Evolutionary conservation across 1,284 basidiomycete species (phyloP).

Genomic region (Exobasidium rhododendri): DNA sequence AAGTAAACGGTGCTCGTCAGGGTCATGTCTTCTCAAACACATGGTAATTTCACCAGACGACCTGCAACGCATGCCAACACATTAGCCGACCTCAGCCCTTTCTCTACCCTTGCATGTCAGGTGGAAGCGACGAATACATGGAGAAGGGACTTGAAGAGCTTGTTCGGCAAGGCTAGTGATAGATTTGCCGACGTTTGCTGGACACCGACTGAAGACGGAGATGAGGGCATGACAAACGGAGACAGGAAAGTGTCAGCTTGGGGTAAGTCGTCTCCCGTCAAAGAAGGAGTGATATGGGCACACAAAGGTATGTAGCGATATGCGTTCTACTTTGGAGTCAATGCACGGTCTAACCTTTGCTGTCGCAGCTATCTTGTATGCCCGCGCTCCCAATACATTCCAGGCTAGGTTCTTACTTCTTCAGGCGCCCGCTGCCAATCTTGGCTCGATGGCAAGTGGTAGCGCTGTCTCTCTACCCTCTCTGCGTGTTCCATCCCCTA

Average conservation of each 20-base stretch:
- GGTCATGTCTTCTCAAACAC: not conserved
- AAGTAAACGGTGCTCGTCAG: no score
- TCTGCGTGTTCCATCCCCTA: slow-evolving; percentile 15
- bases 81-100: slow-evolving; percentile 14
- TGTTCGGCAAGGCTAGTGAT: slow-evolving; percentile 30
- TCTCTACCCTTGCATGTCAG: slow-evolving; percentile 21
- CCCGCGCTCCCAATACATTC: slow-evolving; percentile 64
- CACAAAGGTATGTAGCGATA: slow-evolving; percentile 70
- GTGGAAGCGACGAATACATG: slow-evolving; percentile 29
- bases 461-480: slow-evolving; percentile 33
- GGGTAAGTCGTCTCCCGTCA: slow-evolving; percentile 4
- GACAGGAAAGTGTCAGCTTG: not conserved
- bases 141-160: slow-evolving; percentile 31
- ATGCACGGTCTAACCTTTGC: no score
- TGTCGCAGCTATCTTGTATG: slow-evolving; percentile 80
- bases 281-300: slow-evolving; percentile 63
- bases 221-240: slow-evolving; percentile 12
- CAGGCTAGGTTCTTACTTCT: slow-evolving; percentile 63
- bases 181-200: slow-evolving; percentile 46
- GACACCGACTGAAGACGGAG: slow-evolving; percentile 22
- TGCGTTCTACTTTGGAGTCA: no score
- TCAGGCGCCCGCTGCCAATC: slow-evolving; percentile 58
- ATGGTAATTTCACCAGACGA: not conserved
- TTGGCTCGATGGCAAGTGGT: slow-evolving; percentile 31
- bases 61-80: not conserved